Evolutionary conservation across 2,329 filamentous ascomycete genomes (phyloP), one percentile per base, ranked within the genome.

Genomic region (Trichoderma sp.): DNA sequence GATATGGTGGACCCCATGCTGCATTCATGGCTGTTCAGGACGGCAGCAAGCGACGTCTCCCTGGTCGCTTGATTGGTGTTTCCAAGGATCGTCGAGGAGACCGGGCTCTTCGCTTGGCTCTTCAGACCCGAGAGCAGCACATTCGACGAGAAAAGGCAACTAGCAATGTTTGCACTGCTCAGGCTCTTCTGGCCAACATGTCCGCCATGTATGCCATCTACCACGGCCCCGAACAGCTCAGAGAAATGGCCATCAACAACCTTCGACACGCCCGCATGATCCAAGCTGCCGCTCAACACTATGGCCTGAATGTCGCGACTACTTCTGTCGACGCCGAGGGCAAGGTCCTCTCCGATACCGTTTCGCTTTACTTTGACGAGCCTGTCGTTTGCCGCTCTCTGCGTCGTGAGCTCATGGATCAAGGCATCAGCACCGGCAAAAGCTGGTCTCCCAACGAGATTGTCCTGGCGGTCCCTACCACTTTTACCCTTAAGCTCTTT

Each of bases 111-210:
- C 87, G 95, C 74, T 82, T 97, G 76, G 92, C 95, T 21, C 83
- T 97, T 64, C 95, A 98, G 81, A 97, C 95, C 11, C 87, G 95
- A 74, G 95, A 98, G 82, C 95, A 98, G 83, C 95, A 98, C 79
- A 97, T 98, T 78, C 88, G 95, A 72, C 88, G 95, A 76, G 95
- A 98, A 79, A 97, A 97, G 86, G 95, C 95, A 1, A 98, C 95
- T 1, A 97, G 94, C 83, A 98, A 98, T 77, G 94, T 97, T 70
- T 98, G 95, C 83, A 98, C 95, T 1, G 94, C 95, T 1, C 95
- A 98, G 81, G 95, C 95, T 10, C 83, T 98, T 30, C 84, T 97
- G 63, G 95, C 95, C 46, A 98, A 98, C 80, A 97, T 97, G 93
- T 95, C 89, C 74, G 93, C 94, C 66, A 91, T 97, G 83, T 98